Evolutionary conservation across 768 basidiomycete genomes (phyloP).

Genomic region (Mycena belliarum): DNA sequence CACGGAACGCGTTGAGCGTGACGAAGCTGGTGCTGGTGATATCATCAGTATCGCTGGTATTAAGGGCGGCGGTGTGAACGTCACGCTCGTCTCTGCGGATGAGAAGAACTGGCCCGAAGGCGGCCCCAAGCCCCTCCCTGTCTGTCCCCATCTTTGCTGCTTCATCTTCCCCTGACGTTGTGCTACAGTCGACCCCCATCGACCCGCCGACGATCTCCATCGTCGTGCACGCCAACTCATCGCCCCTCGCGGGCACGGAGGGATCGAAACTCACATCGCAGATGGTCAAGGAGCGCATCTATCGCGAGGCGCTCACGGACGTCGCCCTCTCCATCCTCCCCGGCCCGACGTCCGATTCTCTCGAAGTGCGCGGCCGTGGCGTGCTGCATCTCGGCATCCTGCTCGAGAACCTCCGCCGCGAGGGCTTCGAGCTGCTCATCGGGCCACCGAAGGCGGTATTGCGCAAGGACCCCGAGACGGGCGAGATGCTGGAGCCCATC

Average conservation of each 20-base stretch:
- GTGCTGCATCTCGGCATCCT: conserved; percentile 54
- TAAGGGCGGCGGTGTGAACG: conserved; percentile 47
- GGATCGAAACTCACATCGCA: conserved; percentile 52
- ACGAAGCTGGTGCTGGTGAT: conserved; percentile 47
- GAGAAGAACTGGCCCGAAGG: conserved; percentile 40
- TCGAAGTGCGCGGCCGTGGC: conserved; percentile 50
- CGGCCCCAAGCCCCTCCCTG: conserved; percentile 42
- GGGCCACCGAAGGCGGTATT: conserved; percentile 54
- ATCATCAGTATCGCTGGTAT: conserved; percentile 52
- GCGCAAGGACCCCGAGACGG: conserved; percentile 42
- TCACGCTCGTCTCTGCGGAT: conserved; percentile 45
- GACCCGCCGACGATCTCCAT: conserved; percentile 54
- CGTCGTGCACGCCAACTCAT: conserved; percentile 48
- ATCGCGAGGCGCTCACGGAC: conserved; percentile 54
- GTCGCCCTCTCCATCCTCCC: conserved; percentile 51
- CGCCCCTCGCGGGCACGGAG: conserved; percentile 46
- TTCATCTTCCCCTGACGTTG: background rate
- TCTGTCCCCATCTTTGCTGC: conserved; percentile 20
- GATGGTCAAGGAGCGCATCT: conserved; percentile 47
- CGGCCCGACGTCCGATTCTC: conserved; percentile 49
- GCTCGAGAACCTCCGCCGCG: conserved; percentile 48
- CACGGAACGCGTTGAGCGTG: conserved; percentile 44
- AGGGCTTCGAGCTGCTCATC: conserved; percentile 49
- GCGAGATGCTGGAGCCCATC: conserved; percentile 45
- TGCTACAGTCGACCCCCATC: conserved; percentile 41